Evolutionary conservation across 805 yeast species (phyloP).

Genomic region (Wickerhamomyces alni): DNA sequence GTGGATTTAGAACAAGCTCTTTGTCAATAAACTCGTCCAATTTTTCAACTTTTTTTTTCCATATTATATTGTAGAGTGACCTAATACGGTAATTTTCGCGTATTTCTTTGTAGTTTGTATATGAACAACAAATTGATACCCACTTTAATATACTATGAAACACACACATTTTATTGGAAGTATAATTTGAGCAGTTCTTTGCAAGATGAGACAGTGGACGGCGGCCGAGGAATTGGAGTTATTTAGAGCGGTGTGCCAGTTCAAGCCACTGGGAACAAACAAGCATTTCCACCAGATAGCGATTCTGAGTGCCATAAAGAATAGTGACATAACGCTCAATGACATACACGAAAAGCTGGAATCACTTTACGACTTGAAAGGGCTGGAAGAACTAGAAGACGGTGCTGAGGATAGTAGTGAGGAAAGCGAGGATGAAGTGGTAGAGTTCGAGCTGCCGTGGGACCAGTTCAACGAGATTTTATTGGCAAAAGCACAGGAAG

Average conservation of each 20-base stretch:
- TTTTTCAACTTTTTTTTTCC: no score
- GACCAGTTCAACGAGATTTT: slow-evolving; percentile 32
- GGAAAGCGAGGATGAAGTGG: slow-evolving; percentile 5
- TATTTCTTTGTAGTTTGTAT: no score
- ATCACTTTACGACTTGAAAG: slow-evolving; percentile 48
- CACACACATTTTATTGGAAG: no score
- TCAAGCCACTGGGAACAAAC: slow-evolving; percentile 58
- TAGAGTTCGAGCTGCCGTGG: slow-evolving; percentile 36
- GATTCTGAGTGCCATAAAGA: slow-evolving; percentile 14
- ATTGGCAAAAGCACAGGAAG: slow-evolving; percentile 1
- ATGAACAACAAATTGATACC: no score
- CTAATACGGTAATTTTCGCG: not conserved
- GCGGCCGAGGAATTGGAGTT: slow-evolving; percentile 57
- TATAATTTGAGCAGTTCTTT: no score
- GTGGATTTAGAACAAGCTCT: no score
- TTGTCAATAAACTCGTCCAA: no score
- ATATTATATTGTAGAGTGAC: not conserved
- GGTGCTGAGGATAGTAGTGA: slow-evolving; percentile 13
- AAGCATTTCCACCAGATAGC: slow-evolving; percentile 34
- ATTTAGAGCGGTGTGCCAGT: slow-evolving; percentile 54
- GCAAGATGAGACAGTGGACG: slow-evolving; percentile 38
- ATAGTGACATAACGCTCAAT: slow-evolving; percentile 26
- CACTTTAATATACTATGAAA: no score
- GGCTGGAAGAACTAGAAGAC: slow-evolving; percentile 50
- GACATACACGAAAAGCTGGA: slow-evolving; percentile 56